Conservation (phyloP, 768 basidiomycete genomes). For the Mycena maculata region DNA sequence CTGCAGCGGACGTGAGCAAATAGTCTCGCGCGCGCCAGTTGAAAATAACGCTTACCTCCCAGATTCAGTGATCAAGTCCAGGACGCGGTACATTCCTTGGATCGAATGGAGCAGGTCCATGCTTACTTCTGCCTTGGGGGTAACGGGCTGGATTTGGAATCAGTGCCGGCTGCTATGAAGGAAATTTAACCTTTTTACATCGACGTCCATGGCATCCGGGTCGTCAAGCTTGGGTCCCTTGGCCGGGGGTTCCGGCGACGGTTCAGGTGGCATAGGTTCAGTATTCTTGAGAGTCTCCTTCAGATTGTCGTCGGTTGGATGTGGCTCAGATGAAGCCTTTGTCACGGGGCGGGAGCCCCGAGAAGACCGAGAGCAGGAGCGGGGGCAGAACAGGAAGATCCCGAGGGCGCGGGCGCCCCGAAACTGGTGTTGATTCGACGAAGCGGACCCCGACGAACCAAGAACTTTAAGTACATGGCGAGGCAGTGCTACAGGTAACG, state of each 20-base stretch:
- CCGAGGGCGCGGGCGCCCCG: too few species aligned
- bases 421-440: too few species aligned
- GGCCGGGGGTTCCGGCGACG: background rate
- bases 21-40: background rate
- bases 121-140: background rate
- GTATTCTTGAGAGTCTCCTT: too few species aligned
- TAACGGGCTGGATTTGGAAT: background rate
- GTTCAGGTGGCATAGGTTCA: background rate
- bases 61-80: conserved; percentile 65
- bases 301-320: too few species aligned
- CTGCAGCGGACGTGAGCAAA: conserved; percentile 20
- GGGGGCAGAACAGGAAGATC: too few species aligned
- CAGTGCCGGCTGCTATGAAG: too few species aligned
- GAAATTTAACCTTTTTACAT: background rate
- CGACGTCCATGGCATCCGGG: conserved; percentile 15
- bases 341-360: too few species aligned
- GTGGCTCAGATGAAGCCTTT: too few species aligned
- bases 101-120: conserved; percentile 43
- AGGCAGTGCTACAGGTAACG: too few species aligned
- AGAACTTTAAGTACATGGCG: too few species aligned
- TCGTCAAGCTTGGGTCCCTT: background rate
- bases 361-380: too few species aligned
- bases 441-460: too few species aligned
- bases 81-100: conserved; percentile 62
- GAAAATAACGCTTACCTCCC: conserved; percentile 40